Base-by-base conservation (phyloP, 1,284 basidiomycete genomes). In the Hymenochaete sp. region DNA sequence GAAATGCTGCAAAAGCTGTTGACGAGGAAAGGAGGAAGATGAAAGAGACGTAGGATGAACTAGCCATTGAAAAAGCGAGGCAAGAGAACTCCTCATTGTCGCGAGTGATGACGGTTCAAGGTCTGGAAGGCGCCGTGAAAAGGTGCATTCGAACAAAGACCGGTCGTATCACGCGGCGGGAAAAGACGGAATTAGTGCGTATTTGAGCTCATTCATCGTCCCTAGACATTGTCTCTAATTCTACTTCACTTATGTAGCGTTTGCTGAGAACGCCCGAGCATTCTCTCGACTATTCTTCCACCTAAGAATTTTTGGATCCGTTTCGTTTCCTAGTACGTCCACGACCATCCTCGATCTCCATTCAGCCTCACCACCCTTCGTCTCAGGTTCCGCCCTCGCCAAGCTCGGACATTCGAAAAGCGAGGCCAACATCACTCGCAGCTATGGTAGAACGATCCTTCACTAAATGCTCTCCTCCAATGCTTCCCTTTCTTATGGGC, bases 401-500 rank as follows among this genome's bases (percentile, higher is more conserved):
- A 85, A 84, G 56, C 71, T 95, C 2, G 91, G 91, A 1, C 92
- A 96, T 59, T 92, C 92, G 2, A 66, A 78, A 27, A 90, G 91
- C 13, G 92, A 96, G 65, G 68, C 75, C 36, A 93, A 93, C 62
- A 79, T 95, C 48, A 87, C 87, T 1, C 71, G 70, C 38, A 91
- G 82, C 2, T 80, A 81, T 4, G 77, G 72, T n/a, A 67, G 71
- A 39, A 73, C 77, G 2, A 75, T 77, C 21, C 82, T 93, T 51
- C 83, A 92, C 41, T 91, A 95, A 59, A 90, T 89, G 73, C 83
- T 93, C 43, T 93, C 90, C 3, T 82, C 79, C 33, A 92, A 93
- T 60, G 79, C 93, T 1, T 92, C 87, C 0, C 68, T 90, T 52
- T 86, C 88, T 0, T 73, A 75, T 44, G 72, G 72, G 10, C 77